A percentile compares a stretch with the other conserved stretches of the same genome.
These are phyloP conservation scores for Closterium sp. DNA, from an alignment of 139 green algal species.

Conservation along the genomic window DNA sequence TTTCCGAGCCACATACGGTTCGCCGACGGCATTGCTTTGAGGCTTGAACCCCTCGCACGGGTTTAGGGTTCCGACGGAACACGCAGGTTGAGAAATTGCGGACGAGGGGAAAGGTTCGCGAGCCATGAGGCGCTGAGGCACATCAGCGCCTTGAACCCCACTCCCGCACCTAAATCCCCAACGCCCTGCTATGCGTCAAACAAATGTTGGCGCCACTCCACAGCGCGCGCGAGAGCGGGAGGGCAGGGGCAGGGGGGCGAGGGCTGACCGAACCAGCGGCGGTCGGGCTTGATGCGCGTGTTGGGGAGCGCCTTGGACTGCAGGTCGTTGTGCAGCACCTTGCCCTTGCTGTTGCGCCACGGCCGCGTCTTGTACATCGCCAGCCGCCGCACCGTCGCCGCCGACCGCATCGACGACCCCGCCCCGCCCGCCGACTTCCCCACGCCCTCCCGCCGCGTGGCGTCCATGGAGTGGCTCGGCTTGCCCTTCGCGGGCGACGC, in stretches of 20 bases:
- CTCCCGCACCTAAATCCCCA: neutral
- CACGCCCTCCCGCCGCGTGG: slow-evolving; percentile 15
- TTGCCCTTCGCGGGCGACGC: slow-evolving; percentile 14
- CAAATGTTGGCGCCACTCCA: neutral
- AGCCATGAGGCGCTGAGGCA: neutral
- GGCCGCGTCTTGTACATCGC: slow-evolving; percentile 94
- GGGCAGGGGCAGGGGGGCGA: neutral
- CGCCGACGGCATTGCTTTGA: neutral
- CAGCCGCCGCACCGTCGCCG: slow-evolving; percentile 64
- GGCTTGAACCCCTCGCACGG: neutral
- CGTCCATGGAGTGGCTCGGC: slow-evolving; percentile 51
- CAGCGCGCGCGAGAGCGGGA: neutral
- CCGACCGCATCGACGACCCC: slow-evolving; percentile 10
- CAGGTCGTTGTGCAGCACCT: slow-evolving; percentile 81
- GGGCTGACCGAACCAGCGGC: slow-evolving; percentile 65
- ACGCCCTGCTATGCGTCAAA: neutral
- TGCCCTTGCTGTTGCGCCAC: slow-evolving; percentile 84
- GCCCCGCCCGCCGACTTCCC: neutral
- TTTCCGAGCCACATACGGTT: neutral
- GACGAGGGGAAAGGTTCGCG: slow-evolving; percentile 11
- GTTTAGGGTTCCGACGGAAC: neutral
- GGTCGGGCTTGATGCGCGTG: slow-evolving; percentile 93
- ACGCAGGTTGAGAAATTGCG: slow-evolving; percentile 13
- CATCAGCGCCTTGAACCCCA: neutral
- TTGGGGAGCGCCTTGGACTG: slow-evolving; percentile 92